A percentile compares a stretch with the other conserved stretches of the same genome.
phyloP scores from a whole-genome alignment of 176 grass and related monocot genomes.

The Rhynchospora tenuis region DNA sequence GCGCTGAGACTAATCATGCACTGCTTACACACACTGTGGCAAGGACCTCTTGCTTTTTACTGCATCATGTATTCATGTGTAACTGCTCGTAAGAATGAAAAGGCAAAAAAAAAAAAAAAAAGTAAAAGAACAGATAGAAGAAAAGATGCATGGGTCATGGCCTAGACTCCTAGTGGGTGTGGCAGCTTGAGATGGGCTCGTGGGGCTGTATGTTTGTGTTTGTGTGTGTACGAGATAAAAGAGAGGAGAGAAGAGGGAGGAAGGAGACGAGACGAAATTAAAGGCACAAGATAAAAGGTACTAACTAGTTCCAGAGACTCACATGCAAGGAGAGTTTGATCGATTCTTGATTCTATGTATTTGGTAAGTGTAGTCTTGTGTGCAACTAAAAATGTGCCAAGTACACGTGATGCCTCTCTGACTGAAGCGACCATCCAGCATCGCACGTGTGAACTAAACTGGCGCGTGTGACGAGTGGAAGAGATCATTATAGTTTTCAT shows the following conservation, averaged over 20 bases:
- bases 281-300: conserved; percentile 9
- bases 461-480: not conserved
- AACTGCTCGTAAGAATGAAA: not conserved
- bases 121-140: not conserved
- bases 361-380: not conserved
- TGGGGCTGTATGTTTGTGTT: conserved; percentile 3
- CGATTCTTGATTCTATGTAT: not conserved
- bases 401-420: not conserved
- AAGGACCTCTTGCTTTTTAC: not conserved
- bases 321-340: not conserved
- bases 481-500: not conserved
- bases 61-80: conserved; percentile 9
- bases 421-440: not conserved
- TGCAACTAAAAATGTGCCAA: not conserved
- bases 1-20: conserved; percentile 10
- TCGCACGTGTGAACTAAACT: not conserved
- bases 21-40: not conserved
- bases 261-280: not conserved
- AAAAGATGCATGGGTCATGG: not conserved
- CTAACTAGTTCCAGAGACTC: conserved; percentile 8
- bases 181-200: conserved; percentile 15
- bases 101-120: not conserved
- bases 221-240: not conserved
- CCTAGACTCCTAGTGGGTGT: not conserved
- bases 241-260: not conserved